Base-by-base conservation (phyloP, 2,329 filamentous ascomycete species). In the Fusarium heterosporum region DNA sequence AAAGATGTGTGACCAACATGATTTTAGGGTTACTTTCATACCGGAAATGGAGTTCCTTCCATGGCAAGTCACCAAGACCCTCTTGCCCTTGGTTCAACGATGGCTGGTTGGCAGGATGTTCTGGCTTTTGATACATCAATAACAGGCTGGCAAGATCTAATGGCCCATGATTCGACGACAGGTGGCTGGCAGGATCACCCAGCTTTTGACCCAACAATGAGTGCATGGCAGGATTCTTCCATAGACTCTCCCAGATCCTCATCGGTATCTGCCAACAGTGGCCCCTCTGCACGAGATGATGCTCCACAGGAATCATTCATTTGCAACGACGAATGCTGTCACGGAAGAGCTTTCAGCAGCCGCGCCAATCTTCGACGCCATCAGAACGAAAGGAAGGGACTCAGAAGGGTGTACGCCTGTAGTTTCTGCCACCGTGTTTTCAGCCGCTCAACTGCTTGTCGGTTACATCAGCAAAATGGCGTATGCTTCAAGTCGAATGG, bases 341-440 rank as follows among this genome's bases (percentile, higher is more conserved):
- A 52, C 12, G 49, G 49, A 34, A 52, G 49, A 43, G 26, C 38
- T 4, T 52, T 52, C 28, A 52, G 49, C 49, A 52, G 49, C 4
- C 49, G 49, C 34, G 38, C 49, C 38, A 52, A 52, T 25, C 49
- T 52, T 34, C 49, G 49, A 34, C 49, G 49, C 16, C 49, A 52
- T 19, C 28, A 52, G 38, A 52, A 52, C 38, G 49, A 52, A 28
- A 42, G 19, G 16, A 52, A 52, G 12, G 49, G 38, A 28, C 8
- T 43, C 19, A 34, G 49, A 43, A 42, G 49, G 19, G 38, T 52
- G 17, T 52, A 52, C 12, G 49, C 38, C 11, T 43, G 38, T 16
- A 52, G 38, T 12, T 34, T 52, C 19, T 52, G 49, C 29, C 38
- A 52, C 16, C 49, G 49, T 2, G 49, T 43, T 28, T 52, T 43